phyloP scores from a whole-genome alignment of 1,284 basidiomycete genomes.

The Irpex sp. region DNA sequence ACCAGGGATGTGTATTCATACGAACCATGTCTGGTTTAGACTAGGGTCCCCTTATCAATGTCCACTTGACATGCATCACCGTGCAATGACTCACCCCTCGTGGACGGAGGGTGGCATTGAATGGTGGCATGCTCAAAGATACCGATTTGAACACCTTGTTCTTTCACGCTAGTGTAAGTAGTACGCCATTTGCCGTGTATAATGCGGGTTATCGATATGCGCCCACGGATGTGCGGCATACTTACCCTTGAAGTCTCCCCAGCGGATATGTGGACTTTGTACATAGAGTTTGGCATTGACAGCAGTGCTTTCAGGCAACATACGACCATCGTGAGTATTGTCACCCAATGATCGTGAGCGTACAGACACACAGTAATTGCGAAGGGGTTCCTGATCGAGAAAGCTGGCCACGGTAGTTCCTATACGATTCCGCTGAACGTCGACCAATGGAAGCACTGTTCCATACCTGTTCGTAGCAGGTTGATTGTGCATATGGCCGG shows the following conservation, averaged over 20 bases:
- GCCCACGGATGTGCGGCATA: not conserved
- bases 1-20: not conserved
- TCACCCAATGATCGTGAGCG: not conserved
- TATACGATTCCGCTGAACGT: not conserved
- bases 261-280: not conserved
- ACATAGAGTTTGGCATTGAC: not conserved
- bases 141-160: not conserved
- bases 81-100: not conserved
- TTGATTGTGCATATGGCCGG: not conserved
- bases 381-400: not conserved
- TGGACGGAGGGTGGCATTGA: not conserved
- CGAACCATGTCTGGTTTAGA: not conserved
- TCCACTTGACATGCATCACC: not conserved
- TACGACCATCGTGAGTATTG: not conserved
- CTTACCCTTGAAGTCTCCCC: not conserved
- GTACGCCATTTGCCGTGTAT: not conserved
- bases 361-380: not conserved
- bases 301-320: not conserved
- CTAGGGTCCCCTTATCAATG: not conserved
- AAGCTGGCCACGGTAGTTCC: not conserved
- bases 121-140: not conserved
- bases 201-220: not conserved
- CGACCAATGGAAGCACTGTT: not conserved
- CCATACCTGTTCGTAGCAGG: not conserved
- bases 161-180: not conserved